These are phyloP conservation scores for Aspergillus persii DNA, from an alignment of 2,329 filamentous ascomycete genomes.

Conservation along the genomic window DNA sequence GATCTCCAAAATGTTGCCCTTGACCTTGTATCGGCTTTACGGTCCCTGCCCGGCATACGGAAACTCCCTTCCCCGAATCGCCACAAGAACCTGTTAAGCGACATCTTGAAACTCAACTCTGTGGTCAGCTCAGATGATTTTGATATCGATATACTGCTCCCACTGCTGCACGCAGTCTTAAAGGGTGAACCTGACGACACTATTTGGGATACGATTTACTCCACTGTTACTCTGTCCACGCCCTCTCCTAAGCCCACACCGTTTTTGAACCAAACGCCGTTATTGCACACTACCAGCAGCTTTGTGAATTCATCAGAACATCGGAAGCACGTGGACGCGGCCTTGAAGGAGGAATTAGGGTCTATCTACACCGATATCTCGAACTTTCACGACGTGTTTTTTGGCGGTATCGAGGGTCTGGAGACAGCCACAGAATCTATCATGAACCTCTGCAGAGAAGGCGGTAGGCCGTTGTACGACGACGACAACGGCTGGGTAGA, in stretches of 20 bases:
- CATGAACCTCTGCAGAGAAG: slow-evolving; percentile 27
- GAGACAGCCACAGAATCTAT: too few relatives aligned
- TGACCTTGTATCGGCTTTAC: neutral
- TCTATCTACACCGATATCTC: slow-evolving; percentile 25
- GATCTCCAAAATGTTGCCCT: neutral
- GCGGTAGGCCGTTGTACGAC: slow-evolving; percentile 20
- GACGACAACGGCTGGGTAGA: slow-evolving; percentile 19
- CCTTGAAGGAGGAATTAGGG: slow-evolving; percentile 28
- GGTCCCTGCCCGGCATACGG: too few relatives aligned
- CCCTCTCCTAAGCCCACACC: slow-evolving; percentile 16
- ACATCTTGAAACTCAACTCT: neutral
- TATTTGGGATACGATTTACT: slow-evolving; percentile 22
- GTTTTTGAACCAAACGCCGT: slow-evolving; percentile 21
- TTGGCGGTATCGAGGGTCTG: slow-evolving; percentile 24
- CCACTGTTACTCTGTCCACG: slow-evolving; percentile 15
- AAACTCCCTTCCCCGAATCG: neutral
- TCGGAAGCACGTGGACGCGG: slow-evolving; percentile 23
- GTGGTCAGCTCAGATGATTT: slow-evolving; percentile 8
- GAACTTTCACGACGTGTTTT: slow-evolving; percentile 25
- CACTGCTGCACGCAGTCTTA: slow-evolving; percentile 14
- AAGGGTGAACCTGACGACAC: slow-evolving; percentile 6
- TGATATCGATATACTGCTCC: slow-evolving; percentile 15
- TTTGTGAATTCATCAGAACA: slow-evolving; percentile 29
- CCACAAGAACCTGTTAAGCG: neutral
- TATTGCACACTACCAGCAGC: slow-evolving; percentile 25